Base-by-base conservation (phyloP, 257 asterid species). In the Gynochthodes officinalis region DNA sequence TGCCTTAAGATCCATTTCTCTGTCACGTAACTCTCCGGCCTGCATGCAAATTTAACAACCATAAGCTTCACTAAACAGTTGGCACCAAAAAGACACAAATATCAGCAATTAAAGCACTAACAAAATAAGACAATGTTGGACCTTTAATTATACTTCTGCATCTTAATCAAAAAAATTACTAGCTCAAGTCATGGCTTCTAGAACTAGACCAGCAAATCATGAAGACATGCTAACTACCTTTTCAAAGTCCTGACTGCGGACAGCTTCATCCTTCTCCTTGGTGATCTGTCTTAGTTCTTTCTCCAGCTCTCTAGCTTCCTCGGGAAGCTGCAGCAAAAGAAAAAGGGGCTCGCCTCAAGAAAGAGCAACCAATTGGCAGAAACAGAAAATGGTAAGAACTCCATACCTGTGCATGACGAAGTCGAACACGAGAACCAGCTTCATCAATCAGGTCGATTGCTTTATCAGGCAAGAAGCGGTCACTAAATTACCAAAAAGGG, bases 391-490 rank as follows among this genome's bases (percentile, higher is more conserved):
- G 62, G 21, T 57, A 60, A 75, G 75, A 65, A 44, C 52, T 49
- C 60, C 73, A 55, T 60, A 89, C 99, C 95, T 94, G 98, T 8
- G 99, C 99, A 84, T 94, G 99, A 67, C 92, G 98, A 76, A 94
- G 98, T 79, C 99, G 82, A 78, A 94, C 99, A 68, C 99, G 90
- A 44, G 99, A 94, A 73, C 99, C 98, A 74, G 99, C 99, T 81
- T 94, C 99, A 84, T 94, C 99, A 54, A 94, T 77, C 93, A 94
- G 85, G 86, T 94, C 99, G 69, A 94, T 94, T 52, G 99, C 99
- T 84, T 94, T 94, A 67, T 94, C 99, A 46, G 99, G 99, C 84
- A 94, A 82, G 81, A 94, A 94, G 19, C 99, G 99, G 73, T 94
- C 99, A 79, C 99, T 94, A 92, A 68, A 81, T 37, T 23, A 87